Conservation (phyloP, 345 rosid genomes). For the Brassica juncea region DNA sequence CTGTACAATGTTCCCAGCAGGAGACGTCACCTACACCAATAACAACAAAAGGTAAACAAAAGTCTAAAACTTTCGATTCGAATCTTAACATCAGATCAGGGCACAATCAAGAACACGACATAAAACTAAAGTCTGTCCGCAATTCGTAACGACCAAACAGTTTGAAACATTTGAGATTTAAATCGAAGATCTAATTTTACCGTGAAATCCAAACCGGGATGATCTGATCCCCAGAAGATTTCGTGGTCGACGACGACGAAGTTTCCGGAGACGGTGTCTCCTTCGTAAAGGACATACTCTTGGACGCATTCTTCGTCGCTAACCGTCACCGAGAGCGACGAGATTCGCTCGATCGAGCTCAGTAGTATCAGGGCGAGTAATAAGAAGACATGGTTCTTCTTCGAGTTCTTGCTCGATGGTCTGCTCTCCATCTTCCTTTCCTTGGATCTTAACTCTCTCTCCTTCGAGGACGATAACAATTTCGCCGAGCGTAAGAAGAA, state of each 20-base stretch:
- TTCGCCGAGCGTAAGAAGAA: conserved; percentile 9
- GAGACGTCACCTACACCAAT: conserved; percentile 69
- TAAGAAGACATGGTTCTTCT: conserved; percentile 32
- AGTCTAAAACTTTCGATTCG: neutral
- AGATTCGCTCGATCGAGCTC: conserved; percentile 46
- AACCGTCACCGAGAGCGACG: conserved; percentile 86
- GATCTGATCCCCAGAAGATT: conserved; percentile 97
- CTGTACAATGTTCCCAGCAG: conserved; percentile 68
- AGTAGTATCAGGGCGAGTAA: conserved; percentile 43
- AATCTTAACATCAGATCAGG: conserved; percentile 4
- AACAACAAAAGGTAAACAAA: neutral
- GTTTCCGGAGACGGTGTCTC: conserved; percentile 85
- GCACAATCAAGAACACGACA: neutral
- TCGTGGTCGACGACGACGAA: conserved; percentile 98
- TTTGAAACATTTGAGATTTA: neutral
- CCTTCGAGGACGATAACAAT: conserved; percentile 2
- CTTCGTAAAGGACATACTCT: conserved; percentile 93
- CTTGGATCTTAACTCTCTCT: conserved; percentile 25
- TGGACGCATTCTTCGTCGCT: conserved; percentile 84
- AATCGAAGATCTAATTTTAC: conserved; percentile 42
- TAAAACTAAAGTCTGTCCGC: neutral
- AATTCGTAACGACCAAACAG: neutral
- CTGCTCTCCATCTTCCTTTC: conserved; percentile 41
- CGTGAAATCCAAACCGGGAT: conserved; percentile 90
- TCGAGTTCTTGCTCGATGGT: conserved; percentile 26